Conservation (phyloP, 495 filamentous ascomycete genomes). For the Aspergillus mulundensis region DNA sequence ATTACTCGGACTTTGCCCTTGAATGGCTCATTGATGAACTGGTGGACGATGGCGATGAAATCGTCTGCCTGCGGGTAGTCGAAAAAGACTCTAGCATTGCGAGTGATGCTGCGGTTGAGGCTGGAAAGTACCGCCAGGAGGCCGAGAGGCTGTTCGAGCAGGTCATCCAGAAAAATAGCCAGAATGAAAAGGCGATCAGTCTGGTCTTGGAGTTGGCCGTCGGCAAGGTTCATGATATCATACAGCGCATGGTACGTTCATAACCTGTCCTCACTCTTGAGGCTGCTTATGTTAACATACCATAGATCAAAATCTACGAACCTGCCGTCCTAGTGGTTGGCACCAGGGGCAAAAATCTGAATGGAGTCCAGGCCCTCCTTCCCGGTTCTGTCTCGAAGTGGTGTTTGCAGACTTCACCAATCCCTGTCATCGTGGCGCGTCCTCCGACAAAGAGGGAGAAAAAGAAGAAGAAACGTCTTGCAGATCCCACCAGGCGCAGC, state of each 20-base stretch:
- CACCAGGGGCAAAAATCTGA: constrained; percentile 80
- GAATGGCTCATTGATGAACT: constrained; percentile 93
- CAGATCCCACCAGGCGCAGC: constrained; percentile 70
- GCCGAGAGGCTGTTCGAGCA: constrained; percentile 70
- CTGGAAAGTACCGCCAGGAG: constrained; percentile 72
- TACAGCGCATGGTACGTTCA: constrained; percentile 75
- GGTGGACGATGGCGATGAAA: constrained; percentile 94
- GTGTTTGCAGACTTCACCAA: constrained; percentile 90
- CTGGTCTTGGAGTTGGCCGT: constrained; percentile 85
- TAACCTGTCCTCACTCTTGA: not conserved
- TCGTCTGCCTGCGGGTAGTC: constrained; percentile 87
- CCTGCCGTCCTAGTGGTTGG: constrained; percentile 95
- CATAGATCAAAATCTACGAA: constrained; percentile 82
- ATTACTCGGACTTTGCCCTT: constrained; percentile 92
- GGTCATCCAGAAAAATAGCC: constrained; percentile 77
- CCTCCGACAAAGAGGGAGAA: constrained; percentile 86
- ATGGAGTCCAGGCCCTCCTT: constrained; percentile 85
- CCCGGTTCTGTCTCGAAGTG: constrained; percentile 94
- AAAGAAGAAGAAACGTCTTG: constrained; percentile 83
- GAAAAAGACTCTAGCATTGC: constrained; percentile 77
- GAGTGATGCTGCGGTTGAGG: constrained; percentile 63
- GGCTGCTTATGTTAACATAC: constrained; percentile 17
- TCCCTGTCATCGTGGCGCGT: constrained; percentile 95
- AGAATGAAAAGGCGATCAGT: constrained; percentile 77
- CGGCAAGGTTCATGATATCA: constrained; percentile 87